These are phyloP conservation scores for Fusarium scirpi DNA, from an alignment of 2,329 filamentous ascomycete species.

Conservation along the genomic window DNA sequence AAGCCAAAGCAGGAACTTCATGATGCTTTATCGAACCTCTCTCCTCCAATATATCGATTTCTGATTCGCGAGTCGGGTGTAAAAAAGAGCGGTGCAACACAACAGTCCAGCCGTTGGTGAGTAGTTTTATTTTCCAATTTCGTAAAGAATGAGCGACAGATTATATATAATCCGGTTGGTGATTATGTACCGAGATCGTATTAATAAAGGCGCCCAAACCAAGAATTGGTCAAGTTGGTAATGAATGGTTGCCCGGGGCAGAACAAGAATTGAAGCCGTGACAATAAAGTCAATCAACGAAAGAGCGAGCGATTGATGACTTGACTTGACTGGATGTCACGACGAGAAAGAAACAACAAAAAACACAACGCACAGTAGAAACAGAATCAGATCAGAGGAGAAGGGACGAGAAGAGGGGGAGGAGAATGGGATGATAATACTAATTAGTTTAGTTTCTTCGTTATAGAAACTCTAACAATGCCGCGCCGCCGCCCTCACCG, in stretches of 20 bases:
- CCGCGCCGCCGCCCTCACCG: conserved; percentile 21
- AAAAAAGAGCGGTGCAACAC: conserved; percentile 36
- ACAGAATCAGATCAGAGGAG: conserved; percentile 28
- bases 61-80: conserved; percentile 17
- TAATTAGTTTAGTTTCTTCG: conserved; percentile 11
- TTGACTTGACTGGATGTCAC: conserved; percentile 26
- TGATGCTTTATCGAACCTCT: conserved; percentile 7
- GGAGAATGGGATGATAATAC: conserved; percentile 36
- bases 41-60: neutral
- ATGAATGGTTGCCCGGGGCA: conserved; percentile 43
- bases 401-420: conserved; percentile 17
- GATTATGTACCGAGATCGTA: conserved; percentile 11
- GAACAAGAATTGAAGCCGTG: conserved; percentile 29
- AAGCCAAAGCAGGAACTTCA: conserved; percentile 36
- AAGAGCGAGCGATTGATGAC: conserved; percentile 31
- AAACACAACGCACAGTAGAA: conserved; percentile 20
- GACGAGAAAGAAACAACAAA: conserved; percentile 19
- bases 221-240: conserved; percentile 7
- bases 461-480: conserved; percentile 9
- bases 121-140: neutral
- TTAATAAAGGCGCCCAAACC: conserved; percentile 14
- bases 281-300: conserved; percentile 25
- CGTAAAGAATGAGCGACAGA: conserved; percentile 26
- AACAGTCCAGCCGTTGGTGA: conserved; percentile 48
- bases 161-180: conserved; percentile 1